A percentile compares a stretch with the other conserved stretches of the same genome.
Evolutionary conservation across 768 basidiomycete genomes (phyloP).

Genomic region (Xerocomellus chrysenteron): DNA sequence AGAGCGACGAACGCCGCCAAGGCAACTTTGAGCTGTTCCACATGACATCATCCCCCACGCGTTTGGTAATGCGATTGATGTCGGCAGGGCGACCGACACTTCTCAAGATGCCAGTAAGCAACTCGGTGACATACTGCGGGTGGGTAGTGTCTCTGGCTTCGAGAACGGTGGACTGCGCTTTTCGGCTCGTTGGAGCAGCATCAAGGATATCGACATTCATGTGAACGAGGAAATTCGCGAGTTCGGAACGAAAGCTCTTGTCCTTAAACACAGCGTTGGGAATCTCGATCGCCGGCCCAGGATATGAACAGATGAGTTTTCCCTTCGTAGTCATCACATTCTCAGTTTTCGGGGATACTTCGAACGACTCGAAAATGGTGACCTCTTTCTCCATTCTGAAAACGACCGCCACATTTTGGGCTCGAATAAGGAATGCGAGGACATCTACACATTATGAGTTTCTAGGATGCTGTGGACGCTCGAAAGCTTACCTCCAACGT

Average conservation of each 20-base stretch:
- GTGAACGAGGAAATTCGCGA: slow-evolving; percentile 39
- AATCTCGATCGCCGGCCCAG: slow-evolving; percentile 43
- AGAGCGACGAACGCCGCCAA: slow-evolving; percentile 53
- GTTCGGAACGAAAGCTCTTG: slow-evolving; percentile 31
- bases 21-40: slow-evolving; percentile 38
- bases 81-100: slow-evolving; percentile 34
- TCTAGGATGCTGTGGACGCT: background rate
- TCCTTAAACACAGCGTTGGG: slow-evolving; percentile 30
- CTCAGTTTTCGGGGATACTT: slow-evolving; percentile 38
- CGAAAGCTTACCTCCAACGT: slow-evolving; percentile 14
- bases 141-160: slow-evolving; percentile 43
- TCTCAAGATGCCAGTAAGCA: slow-evolving; percentile 48
- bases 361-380: slow-evolving; percentile 46
- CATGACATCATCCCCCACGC: slow-evolving; percentile 47
- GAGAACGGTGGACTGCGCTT: slow-evolving; percentile 35
- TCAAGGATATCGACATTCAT: slow-evolving; percentile 35
- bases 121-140: slow-evolving; percentile 48
- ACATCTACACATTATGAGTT: slow-evolving; percentile 30
- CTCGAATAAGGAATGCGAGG: slow-evolving; percentile 38
- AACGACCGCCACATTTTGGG: slow-evolving; percentile 50
- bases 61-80: slow-evolving; percentile 37
- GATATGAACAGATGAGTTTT: slow-evolving; percentile 46
- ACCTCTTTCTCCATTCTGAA: slow-evolving; percentile 30
- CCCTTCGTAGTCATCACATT: slow-evolving; percentile 39
- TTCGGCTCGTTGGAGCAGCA: slow-evolving; percentile 35